phyloP scores from a whole-genome alignment of 2,329 filamentous ascomycete genomes.

The Aspergillus fischeri region DNA sequence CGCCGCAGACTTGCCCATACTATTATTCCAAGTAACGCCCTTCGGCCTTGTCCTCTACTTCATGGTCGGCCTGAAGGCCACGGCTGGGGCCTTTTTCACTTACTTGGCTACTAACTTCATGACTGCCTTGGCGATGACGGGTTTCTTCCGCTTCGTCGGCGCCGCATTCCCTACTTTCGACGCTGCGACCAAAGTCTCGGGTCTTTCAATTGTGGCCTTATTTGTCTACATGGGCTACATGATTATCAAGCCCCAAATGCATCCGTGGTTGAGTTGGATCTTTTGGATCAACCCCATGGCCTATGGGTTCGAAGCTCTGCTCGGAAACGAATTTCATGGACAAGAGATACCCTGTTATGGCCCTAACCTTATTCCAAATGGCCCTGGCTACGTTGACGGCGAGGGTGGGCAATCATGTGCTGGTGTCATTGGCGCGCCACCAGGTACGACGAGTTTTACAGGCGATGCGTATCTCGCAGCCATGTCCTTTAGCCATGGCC shows the following conservation, averaged over 20 bases:
- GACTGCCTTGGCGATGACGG: conserved; percentile 56
- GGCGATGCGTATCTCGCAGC: conserved; percentile 55
- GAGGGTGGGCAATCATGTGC: conserved; percentile 33
- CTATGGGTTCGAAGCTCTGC: conserved; percentile 36
- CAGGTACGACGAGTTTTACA: conserved; percentile 47
- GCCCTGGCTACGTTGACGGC: conserved; percentile 26
- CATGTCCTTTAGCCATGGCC: too few species aligned
- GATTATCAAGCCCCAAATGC: conserved; percentile 46
- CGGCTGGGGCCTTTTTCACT: conserved; percentile 57
- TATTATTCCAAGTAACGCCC: conserved; percentile 56
- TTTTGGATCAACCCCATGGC: conserved; percentile 39
- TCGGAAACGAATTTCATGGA: conserved; percentile 35
- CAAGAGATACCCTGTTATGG: conserved; percentile 34
- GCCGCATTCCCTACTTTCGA: conserved; percentile 56
- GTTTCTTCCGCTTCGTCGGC: conserved; percentile 54
- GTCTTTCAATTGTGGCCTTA: conserved; percentile 33
- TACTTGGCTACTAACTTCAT: conserved; percentile 54
- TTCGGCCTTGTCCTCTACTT: conserved; percentile 62
- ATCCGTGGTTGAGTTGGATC: conserved; percentile 51
- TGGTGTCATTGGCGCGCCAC: conserved; percentile 53
- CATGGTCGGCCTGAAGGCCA: conserved; percentile 54
- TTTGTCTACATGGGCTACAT: conserved; percentile 43
- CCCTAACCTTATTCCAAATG: conserved; percentile 33
- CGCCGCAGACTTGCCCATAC: conserved; percentile 49
- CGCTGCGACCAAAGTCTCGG: conserved; percentile 53